Evolutionary conservation across 345 rosid species (phyloP).

Genomic region (Lepidium sativum): DNA sequence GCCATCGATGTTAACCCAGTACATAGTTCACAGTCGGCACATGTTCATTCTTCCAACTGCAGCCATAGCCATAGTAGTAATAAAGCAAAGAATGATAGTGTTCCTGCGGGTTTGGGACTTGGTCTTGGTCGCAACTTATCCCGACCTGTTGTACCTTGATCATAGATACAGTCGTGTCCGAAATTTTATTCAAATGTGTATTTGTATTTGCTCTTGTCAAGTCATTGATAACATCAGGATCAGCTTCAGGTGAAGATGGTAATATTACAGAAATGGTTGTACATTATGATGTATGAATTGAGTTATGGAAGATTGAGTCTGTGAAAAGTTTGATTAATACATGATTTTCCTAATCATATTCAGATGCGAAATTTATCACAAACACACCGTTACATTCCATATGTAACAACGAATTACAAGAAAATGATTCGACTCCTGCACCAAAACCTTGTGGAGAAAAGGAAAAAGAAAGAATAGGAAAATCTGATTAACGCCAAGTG

Average conservation of each 20-base stretch:
- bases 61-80: conserved; percentile 42
- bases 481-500: background rate
- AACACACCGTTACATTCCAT: conserved; percentile 10
- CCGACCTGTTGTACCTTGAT: conserved; percentile 37
- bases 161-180: too few relatives aligned
- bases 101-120: conserved; percentile 65
- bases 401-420: conserved; percentile 12
- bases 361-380: background rate
- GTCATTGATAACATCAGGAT: background rate
- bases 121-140: conserved; percentile 53
- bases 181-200: too few relatives aligned
- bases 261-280: background rate
- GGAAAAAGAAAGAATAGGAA: background rate
- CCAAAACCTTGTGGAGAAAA: conserved; percentile 4
- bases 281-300: background rate
- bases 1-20: conserved; percentile 41
- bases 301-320: background rate
- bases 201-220: conserved; percentile 19
- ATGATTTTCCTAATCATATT: background rate
- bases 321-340: background rate
- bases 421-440: background rate
- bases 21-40: conserved; percentile 28
- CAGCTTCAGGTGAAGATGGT: conserved; percentile 6
- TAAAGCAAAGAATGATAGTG: conserved; percentile 36
- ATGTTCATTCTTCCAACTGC: conserved; percentile 60